Conservation (phyloP, 179 eudicot genomes). For the Beta corolliflora region DNA sequence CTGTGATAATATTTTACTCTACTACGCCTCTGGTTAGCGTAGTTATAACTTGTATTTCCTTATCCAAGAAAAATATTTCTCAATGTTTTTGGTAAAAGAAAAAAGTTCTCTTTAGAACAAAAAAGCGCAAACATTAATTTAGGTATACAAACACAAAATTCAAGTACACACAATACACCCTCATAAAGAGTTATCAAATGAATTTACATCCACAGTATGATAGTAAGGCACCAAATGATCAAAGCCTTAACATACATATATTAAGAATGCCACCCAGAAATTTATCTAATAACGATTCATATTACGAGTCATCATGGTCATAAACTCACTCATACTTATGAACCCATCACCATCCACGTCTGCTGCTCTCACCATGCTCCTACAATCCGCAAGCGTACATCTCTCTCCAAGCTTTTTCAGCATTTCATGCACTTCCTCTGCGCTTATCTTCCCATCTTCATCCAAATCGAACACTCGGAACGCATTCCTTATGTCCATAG, state of each 20-base stretch:
- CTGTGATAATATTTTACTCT: too few species aligned
- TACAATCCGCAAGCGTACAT: slow-evolving; percentile 59
- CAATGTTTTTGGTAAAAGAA: too few species aligned
- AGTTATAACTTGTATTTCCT: too few species aligned
- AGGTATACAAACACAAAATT: not conserved
- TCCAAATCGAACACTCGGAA: slow-evolving; percentile 68
- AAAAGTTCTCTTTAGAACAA: too few species aligned
- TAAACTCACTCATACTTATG: slow-evolving; percentile 65
- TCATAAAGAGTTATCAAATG: not conserved
- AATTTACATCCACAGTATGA: not conserved
- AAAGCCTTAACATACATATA: not conserved
- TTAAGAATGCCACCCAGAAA: not conserved
- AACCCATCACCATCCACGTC: slow-evolving; percentile 75
- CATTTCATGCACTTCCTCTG: slow-evolving; percentile 61
- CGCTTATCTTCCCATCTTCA: slow-evolving; percentile 76
- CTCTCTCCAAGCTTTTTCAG: slow-evolving; percentile 60
- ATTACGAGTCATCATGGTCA: slow-evolving; percentile 69
- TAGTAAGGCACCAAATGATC: not conserved
- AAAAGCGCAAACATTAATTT: too few species aligned
- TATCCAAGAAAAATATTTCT: too few species aligned
- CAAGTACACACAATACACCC: not conserved
- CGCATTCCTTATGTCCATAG: slow-evolving; percentile 59
- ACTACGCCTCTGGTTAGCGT: too few species aligned
- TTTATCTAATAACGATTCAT: slow-evolving; percentile 29
- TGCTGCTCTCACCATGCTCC: slow-evolving; percentile 67